Percentiles rank a stretch among this genome's conserved stretches.
Conservation (phyloP, 2,329 filamentous ascomycete genomes). For the Mycosphaerelloides madeirae region DNA sequence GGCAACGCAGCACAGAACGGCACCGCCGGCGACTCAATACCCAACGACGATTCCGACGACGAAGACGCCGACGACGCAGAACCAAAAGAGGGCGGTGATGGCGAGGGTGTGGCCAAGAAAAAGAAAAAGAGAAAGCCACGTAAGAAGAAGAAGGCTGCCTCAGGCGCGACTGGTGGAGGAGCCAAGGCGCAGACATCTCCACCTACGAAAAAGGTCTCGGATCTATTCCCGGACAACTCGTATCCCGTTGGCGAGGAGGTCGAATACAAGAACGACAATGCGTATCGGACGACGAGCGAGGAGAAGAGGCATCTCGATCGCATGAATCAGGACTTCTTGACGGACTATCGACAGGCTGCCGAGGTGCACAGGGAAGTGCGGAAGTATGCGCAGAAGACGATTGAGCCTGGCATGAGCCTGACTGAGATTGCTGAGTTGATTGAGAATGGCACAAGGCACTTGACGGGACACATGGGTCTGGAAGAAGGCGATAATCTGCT, state of each 20-base stretch:
- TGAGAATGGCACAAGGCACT: conserved; percentile 50
- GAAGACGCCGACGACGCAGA: conserved; percentile 33
- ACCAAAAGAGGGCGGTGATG: conserved; percentile 22
- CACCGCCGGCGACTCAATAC: conserved; percentile 27
- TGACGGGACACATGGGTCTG: conserved; percentile 49
- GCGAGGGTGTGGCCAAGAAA: conserved; percentile 34
- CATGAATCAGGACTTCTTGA: conserved; percentile 46
- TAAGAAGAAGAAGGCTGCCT: conserved; percentile 38
- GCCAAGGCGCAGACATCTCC: conserved; percentile 42
- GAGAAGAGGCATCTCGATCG: conserved; percentile 44
- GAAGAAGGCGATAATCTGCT: conserved; percentile 49
- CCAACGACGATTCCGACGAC: conserved; percentile 34
- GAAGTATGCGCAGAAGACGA: conserved; percentile 45
- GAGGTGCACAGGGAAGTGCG: conserved; percentile 55
- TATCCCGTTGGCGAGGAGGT: conserved; percentile 48
- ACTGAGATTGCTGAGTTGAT: conserved; percentile 50
- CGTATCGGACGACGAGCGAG: conserved; percentile 43
- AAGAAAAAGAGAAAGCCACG: conserved; percentile 46
- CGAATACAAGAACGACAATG: conserved; percentile 43
- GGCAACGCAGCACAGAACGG: conserved; percentile 21
- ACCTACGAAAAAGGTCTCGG: conserved; percentile 43
- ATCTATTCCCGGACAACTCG: conserved; percentile 42
- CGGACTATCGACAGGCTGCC: conserved; percentile 53
- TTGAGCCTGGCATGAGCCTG: conserved; percentile 49
- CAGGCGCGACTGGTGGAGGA: conserved; percentile 25